phyloP scores from a whole-genome alignment of 1,284 basidiomycete species.

The Pascua guehoae region DNA sequence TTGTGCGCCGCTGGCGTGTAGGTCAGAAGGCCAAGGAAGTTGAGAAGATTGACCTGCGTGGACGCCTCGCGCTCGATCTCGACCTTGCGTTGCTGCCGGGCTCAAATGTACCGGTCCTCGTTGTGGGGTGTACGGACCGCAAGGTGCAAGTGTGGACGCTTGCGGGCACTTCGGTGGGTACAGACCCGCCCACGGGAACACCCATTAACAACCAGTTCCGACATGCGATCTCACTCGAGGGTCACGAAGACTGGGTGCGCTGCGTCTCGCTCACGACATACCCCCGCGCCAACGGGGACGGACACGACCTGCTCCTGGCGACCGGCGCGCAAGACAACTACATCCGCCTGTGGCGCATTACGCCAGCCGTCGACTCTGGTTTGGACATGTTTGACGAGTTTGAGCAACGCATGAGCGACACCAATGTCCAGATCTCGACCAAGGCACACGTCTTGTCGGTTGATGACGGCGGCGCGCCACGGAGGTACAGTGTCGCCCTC shows the following conservation, averaged over 20 bases:
- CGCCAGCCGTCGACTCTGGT: conserved; percentile 52
- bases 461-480: conserved; percentile 49
- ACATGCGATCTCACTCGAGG: conserved; percentile 59
- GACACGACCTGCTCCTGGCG: conserved; percentile 61
- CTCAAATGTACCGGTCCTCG: conserved; percentile 64
- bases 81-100: conserved; percentile 63
- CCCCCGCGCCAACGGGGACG: conserved; percentile 19
- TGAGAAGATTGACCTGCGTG: conserved; percentile 64
- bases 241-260: conserved; percentile 92
- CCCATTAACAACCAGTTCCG: conserved; percentile 58
- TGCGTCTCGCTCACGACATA: conserved; percentile 63
- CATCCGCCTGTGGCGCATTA: conserved; percentile 78
- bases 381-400: conserved; percentile 82
- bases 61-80: conserved; percentile 70
- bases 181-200: not conserved
- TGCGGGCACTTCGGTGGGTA: conserved; percentile 57
- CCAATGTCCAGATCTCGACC: conserved; percentile 74
- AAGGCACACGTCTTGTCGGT: conserved; percentile 72
- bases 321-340: conserved; percentile 91
- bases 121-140: conserved; percentile 70
- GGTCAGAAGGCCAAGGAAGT: conserved; percentile 15
- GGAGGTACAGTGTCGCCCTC: conserved; percentile 69
- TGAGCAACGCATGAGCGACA: conserved; percentile 67
- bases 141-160: conserved; percentile 71
- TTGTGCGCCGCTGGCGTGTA: conserved; percentile 67